Conservation (phyloP, 23 red algal species). For the Gracilaria domingensis region DNA sequence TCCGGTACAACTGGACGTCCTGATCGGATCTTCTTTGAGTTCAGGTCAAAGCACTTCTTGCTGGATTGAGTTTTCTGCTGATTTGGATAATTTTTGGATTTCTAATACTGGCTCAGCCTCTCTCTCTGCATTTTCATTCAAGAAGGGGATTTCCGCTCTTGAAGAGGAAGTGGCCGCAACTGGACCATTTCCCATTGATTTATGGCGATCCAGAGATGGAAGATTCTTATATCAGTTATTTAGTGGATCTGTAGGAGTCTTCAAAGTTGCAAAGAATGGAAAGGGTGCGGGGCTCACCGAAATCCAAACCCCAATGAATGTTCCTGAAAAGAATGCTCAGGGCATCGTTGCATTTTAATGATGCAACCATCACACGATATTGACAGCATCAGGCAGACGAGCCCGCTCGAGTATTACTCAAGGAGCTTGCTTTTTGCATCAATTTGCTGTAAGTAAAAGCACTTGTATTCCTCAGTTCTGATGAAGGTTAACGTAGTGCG, state of each 20-base stretch:
- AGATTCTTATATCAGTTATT: slow-evolving; percentile 42
- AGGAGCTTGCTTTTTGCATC: no score
- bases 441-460: no score
- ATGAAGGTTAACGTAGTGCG: no score
- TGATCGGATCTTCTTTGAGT: slow-evolving; percentile 14
- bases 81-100: slow-evolving; percentile 25
- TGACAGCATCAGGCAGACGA: no score
- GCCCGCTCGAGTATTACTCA: no score
- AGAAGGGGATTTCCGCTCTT: not conserved
- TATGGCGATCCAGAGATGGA: slow-evolving; percentile 35
- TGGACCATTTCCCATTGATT: slow-evolving; percentile 29
- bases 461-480: no score
- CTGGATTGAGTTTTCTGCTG: slow-evolving; percentile 36
- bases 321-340: slow-evolving; percentile 37
- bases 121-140: slow-evolving; percentile 35
- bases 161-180: slow-evolving; percentile 27
- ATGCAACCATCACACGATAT: no score
- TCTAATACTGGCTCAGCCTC: slow-evolving; percentile 27
- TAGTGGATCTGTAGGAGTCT: slow-evolving; percentile 35
- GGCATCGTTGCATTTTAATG: slow-evolving; percentile 49
- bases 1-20: slow-evolving; percentile 45
- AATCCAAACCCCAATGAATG: slow-evolving; percentile 45
- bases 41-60: slow-evolving; percentile 6
- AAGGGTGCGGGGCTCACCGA: slow-evolving; percentile 6
- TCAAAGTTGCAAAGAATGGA: not conserved